Conservation (phyloP, 805 yeast species). For the Cyberlindnera mrakii region DNA sequence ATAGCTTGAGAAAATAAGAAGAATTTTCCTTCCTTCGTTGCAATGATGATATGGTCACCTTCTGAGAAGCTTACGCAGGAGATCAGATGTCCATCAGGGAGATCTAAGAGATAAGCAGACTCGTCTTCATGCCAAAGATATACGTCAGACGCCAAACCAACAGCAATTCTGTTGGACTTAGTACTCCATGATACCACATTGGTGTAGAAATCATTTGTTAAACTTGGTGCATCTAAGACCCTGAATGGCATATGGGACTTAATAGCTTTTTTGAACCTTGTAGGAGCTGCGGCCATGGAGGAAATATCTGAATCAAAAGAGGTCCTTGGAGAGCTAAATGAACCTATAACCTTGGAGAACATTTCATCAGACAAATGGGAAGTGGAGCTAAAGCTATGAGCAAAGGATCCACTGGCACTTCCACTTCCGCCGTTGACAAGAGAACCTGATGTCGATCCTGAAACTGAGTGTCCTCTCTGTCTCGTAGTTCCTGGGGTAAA, state of each 20-base stretch:
- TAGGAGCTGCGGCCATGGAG: constrained; percentile 5
- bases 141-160: constrained; percentile 55
- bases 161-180: constrained; percentile 44
- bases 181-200: constrained; percentile 71
- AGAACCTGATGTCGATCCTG: background rate
- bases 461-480: background rate
- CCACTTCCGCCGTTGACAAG: background rate
- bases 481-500: constrained; percentile 17
- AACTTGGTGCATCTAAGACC: constrained; percentile 62
- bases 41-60: constrained; percentile 43
- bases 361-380: background rate
- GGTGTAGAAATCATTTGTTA: constrained; percentile 73
- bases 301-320: constrained; percentile 9
- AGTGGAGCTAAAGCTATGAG: background rate
- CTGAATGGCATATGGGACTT: constrained; percentile 39
- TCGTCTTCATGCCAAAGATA: constrained; percentile 56
- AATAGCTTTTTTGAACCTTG: constrained; percentile 20
- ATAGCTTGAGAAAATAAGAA: constrained; percentile 35
- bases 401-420: background rate
- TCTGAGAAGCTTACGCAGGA: constrained; percentile 55
- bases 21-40: constrained; percentile 52
- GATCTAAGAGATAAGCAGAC: constrained; percentile 40
- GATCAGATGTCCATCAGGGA: constrained; percentile 35
- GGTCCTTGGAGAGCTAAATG: constrained; percentile 2
- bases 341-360: background rate